These are phyloP conservation scores for Phytophthora idaei DNA, from an alignment of 352 stramenopile genomes.

Conservation along the genomic window DNA sequence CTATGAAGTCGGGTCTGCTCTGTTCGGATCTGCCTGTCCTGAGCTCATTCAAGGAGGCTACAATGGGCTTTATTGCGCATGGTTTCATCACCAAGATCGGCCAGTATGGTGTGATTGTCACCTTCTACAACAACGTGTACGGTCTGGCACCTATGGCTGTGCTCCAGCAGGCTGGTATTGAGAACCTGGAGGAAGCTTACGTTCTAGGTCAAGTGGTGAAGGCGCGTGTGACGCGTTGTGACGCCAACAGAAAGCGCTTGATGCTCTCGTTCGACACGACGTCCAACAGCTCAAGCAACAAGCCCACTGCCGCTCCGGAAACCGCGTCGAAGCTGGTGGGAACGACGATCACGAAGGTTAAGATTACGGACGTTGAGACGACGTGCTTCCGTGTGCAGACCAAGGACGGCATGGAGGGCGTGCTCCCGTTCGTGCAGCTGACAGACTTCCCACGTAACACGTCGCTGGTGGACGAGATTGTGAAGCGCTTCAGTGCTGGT, in stretches of 20 bases:
- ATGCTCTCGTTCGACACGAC: constrained; percentile 87
- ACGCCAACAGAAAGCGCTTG: constrained; percentile 80
- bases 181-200: constrained; percentile 87
- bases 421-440: constrained; percentile 84
- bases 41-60: constrained; percentile 75
- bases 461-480: constrained; percentile 73
- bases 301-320: constrained; percentile 22
- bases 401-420: constrained; percentile 66
- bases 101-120: constrained; percentile 93
- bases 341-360: constrained; percentile 61
- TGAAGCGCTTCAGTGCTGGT: constrained; percentile 53
- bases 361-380: constrained; percentile 69
- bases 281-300: constrained; percentile 20
- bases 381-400: constrained; percentile 81
- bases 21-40: constrained; percentile 80
- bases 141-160: constrained; percentile 90
- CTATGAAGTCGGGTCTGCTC: constrained; percentile 88
- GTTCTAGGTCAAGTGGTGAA: constrained; percentile 88
- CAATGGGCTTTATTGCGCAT: constrained; percentile 71
- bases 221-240: constrained; percentile 74
- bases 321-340: constrained; percentile 49
- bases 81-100: constrained; percentile 96
- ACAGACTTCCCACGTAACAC: constrained; percentile 86
- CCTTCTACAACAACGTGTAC: constrained; percentile 96
- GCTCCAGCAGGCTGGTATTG: constrained; percentile 84